Evolutionary conservation across 2,329 filamentous ascomycete species (phyloP).

Genomic region (Scytalidium sp.): DNA sequence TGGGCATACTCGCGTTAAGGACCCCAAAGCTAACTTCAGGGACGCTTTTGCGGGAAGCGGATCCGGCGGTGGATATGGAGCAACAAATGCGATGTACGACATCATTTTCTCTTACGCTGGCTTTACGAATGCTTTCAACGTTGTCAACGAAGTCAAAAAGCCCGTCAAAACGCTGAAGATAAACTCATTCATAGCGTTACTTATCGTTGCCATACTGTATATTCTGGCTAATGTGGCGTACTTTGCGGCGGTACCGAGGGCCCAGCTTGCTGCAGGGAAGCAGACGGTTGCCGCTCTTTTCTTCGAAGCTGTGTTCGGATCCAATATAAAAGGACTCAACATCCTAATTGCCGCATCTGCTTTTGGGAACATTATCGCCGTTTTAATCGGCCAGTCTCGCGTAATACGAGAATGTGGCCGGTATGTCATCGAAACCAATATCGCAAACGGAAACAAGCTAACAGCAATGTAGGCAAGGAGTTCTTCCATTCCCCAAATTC

Average conservation of each 20-base stretch:
- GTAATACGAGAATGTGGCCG: slow-evolving; percentile 57
- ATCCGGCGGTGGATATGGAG: slow-evolving; percentile 33
- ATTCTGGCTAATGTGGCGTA: slow-evolving; percentile 60
- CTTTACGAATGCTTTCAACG: slow-evolving; percentile 58
- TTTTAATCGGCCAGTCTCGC: slow-evolving; percentile 52
- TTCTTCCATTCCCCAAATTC: slow-evolving; percentile 56
- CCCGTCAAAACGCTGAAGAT: slow-evolving; percentile 53
- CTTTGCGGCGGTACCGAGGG: slow-evolving; percentile 46
- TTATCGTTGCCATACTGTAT: slow-evolving; percentile 52
- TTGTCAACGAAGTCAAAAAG: slow-evolving; percentile 60
- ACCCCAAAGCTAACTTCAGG: slow-evolving; percentile 50
- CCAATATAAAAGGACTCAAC: slow-evolving; percentile 46
- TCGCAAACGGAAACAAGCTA: too few species aligned
- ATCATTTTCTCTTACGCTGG: slow-evolving; percentile 58
- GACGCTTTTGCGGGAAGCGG: slow-evolving; percentile 47
- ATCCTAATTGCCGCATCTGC: slow-evolving; percentile 54
- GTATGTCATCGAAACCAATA: slow-evolving; percentile 12
- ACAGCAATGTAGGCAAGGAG: slow-evolving; percentile 48
- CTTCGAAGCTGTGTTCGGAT: slow-evolving; percentile 56
- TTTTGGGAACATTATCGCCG: slow-evolving; percentile 56
- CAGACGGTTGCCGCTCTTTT: slow-evolving; percentile 56
- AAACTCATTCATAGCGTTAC: slow-evolving; percentile 46
- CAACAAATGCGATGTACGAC: slow-evolving; percentile 54
- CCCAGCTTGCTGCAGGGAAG: slow-evolving; percentile 17
- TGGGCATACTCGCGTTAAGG: slow-evolving; percentile 38